Evolutionary conservation across 2,329 filamentous ascomycete species (phyloP).

Genomic region (Ceratocystis cacaofunesta): DNA sequence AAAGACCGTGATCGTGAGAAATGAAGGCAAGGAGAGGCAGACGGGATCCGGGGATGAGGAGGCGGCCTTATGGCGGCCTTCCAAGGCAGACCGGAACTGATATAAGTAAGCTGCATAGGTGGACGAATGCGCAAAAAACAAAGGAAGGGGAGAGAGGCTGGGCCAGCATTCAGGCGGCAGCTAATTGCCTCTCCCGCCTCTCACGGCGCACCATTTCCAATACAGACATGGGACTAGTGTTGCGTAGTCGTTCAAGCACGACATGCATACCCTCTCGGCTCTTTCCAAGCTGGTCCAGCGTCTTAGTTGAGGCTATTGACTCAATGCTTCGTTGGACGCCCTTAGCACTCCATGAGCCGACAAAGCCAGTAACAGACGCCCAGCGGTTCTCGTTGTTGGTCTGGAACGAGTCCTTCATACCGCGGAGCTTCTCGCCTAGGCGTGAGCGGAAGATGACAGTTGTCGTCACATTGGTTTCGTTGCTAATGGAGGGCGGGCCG

Average conservation of each 20-base stretch:
- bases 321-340: conserved; percentile 71
- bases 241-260: conserved; percentile 54
- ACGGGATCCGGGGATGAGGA: background rate
- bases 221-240: conserved; percentile 43
- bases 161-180: background rate
- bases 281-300: conserved; percentile 63
- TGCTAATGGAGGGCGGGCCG: conserved; percentile 19
- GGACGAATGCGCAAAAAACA: background rate
- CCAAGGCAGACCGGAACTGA: background rate
- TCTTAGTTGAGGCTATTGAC: conserved; percentile 60
- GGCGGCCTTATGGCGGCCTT: background rate
- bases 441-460: conserved; percentile 58
- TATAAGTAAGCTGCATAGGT: background rate
- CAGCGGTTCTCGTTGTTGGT: conserved; percentile 30
- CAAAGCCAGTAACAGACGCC: conserved; percentile 32
- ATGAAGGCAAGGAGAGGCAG: background rate
- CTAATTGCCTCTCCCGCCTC: conserved; percentile 20
- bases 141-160: background rate
- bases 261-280: conserved; percentile 72
- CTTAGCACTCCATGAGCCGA: conserved; percentile 47
- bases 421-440: conserved; percentile 53
- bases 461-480: conserved; percentile 52
- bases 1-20: background rate
- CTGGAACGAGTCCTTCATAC: conserved; percentile 34
- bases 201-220: conserved; percentile 39